Base-by-base conservation (phyloP, 2,329 filamentous ascomycete genomes). In the Penicillium olsonii region DNA sequence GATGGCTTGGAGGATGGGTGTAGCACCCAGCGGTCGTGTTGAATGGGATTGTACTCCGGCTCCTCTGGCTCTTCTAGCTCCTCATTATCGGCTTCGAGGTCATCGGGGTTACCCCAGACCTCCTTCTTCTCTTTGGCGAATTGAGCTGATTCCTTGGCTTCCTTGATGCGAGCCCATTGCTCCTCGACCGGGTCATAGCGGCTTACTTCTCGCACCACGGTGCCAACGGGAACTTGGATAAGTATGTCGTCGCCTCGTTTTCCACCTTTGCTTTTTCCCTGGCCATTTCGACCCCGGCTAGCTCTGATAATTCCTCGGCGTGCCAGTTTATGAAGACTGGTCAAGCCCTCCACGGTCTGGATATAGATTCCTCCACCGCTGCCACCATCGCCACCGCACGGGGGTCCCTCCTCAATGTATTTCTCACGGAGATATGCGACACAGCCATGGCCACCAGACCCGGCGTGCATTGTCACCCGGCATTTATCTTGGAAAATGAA, bases 331-430 rank as follows among this genome's bases (percentile, higher is more conserved):
- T 97, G 92, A 53, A 99, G 75, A 45, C 90, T 96, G 0, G 91
- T 97, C 71, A 97, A 88, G 51, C 91, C 90, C 46, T 88, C 85
- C 1, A 95, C 84, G 7, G 94, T 92, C 72, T 97, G 92, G 50
- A 99, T 95, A 69, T 95, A 97, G 58, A 99, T 79, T 62, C 88
- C 95, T 33, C 94, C 94, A 54, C 94, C 94, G 48, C 84, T 87
- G 4, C 94, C 94, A 35, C 94, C 94, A 67, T 99, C 91, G 52
- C 94, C 94, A 41, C 94, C 94, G 69, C 99, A 97, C 9, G 94
- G 84, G 10, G 94, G 94, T 0, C 94, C 94, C 56, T 95, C 86
- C 37, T 86, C 83, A 24, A 96, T 79, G 70, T 88, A 97, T 55
- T 92, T 92, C 64, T 99, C 94, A 17, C 92, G 87, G 37, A 95